Conservation (phyloP, 257 asterid species). For the Avicennia marina region DNA sequence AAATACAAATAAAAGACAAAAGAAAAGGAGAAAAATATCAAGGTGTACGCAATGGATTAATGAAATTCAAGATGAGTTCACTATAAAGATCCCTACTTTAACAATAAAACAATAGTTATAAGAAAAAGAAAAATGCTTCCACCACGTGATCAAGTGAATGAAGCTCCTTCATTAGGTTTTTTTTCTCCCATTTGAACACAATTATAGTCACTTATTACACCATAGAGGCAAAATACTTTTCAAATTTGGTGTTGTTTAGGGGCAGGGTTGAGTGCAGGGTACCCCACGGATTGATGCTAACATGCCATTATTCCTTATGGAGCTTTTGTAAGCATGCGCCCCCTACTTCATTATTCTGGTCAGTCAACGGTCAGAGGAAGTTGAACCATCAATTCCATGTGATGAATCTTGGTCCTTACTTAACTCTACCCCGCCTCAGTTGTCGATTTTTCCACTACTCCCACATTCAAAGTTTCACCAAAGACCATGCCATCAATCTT, state of each 20-base stretch:
- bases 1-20: too few species aligned
- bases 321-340: conserved; percentile 24
- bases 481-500: too few species aligned
- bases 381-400: conserved; percentile 28
- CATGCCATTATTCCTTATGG: conserved; percentile 23
- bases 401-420: neutral
- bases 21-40: too few species aligned
- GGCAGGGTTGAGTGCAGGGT: too few species aligned
- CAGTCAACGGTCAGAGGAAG: conserved; percentile 42
- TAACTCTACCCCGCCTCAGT: neutral
- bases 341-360: conserved; percentile 18
- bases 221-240: neutral
- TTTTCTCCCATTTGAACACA: conserved; percentile 4
- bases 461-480: neutral
- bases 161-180: too few species aligned
- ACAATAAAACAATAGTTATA: too few species aligned
- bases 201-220: neutral
- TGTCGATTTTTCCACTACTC: neutral
- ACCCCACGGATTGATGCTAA: conserved; percentile 4
- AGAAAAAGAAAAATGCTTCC: too few species aligned
- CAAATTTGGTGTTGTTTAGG: too few species aligned
- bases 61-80: too few species aligned
- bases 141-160: neutral
- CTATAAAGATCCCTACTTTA: too few species aligned
- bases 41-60: too few species aligned